A percentile compares a stretch with the other conserved stretches of the same genome.
These are phyloP conservation scores for Chamaecrista fasciculata DNA, from an alignment of 306 rosid species.

Conservation along the genomic window DNA sequence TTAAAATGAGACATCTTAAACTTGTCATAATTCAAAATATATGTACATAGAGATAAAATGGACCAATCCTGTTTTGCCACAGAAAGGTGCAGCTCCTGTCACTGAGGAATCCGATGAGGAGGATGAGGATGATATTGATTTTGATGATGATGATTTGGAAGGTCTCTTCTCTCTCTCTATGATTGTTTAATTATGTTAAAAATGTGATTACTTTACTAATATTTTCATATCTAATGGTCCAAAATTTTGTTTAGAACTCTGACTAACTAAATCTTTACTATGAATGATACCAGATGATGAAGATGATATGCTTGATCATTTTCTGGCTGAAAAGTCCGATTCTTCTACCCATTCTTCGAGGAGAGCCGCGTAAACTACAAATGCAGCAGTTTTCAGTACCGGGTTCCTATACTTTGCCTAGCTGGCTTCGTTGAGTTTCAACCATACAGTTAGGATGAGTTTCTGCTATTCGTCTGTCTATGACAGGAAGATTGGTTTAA, in stretches of 20 bases:
- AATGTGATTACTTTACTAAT: background rate
- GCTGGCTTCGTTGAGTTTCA: slow-evolving; percentile 17
- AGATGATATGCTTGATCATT: slow-evolving; percentile 99
- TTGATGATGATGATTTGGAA: slow-evolving; percentile 91
- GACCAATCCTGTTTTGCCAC: slow-evolving; percentile 16
- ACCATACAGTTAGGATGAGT: slow-evolving; percentile 6
- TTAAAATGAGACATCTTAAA: background rate
- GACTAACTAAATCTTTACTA: slow-evolving; percentile 14
- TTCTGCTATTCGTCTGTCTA: slow-evolving; percentile 18
- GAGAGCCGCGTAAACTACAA: slow-evolving; percentile 47
- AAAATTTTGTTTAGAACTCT: background rate
- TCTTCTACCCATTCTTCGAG: slow-evolving; percentile 59
- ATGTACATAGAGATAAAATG: slow-evolving; percentile 2
- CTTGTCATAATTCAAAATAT: slow-evolving; percentile 1
- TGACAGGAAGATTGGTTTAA: slow-evolving; percentile 22
- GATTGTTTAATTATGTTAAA: background rate
- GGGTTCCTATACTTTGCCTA: slow-evolving; percentile 15
- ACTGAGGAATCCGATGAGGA: slow-evolving; percentile 71
- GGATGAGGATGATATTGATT: slow-evolving; percentile 79
- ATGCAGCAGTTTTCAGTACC: slow-evolving; percentile 7
- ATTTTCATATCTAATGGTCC: background rate
- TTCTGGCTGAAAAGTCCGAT: slow-evolving; percentile 86
- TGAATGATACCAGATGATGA: slow-evolving; percentile 70
- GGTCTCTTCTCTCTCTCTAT: slow-evolving; percentile 40
- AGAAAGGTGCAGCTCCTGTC: slow-evolving; percentile 70